Evolutionary conservation across 106 monocot genomes (phyloP).

Genomic region (Xerophyta viscosa): DNA sequence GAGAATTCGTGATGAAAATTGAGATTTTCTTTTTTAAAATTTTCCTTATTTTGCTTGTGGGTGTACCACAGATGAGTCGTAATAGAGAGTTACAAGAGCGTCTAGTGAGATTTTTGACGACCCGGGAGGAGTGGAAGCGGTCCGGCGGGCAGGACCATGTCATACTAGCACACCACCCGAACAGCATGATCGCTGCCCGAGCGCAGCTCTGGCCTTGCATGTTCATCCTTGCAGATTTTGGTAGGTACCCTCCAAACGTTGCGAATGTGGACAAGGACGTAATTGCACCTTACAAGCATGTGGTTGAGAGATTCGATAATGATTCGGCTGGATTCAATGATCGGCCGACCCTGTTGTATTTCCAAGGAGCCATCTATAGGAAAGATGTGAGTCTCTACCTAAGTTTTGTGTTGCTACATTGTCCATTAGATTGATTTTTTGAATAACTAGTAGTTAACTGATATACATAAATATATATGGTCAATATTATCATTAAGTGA

Average conservation of each 20-base stretch:
- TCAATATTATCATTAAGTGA: no score
- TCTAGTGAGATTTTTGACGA: constrained; percentile 36
- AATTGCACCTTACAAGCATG: constrained; percentile 76
- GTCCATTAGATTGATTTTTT: no score
- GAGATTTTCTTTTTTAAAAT: neutral
- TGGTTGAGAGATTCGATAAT: constrained; percentile 36
- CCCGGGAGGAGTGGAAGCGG: constrained; percentile 57
- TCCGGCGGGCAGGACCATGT: constrained; percentile 63
- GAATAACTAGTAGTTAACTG: no score
- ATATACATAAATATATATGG: no score
- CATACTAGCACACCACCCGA: constrained; percentile 74
- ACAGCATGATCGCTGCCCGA: constrained; percentile 72
- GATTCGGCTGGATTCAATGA: constrained; percentile 55
- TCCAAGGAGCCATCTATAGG: constrained; percentile 78
- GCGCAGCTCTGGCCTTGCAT: constrained; percentile 43
- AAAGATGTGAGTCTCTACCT: constrained; percentile 76
- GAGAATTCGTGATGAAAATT: no score
- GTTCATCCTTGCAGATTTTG: constrained; percentile 79
- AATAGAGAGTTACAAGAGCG: constrained; percentile 52
- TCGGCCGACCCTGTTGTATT: constrained; percentile 58
- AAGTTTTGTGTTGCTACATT: neutral
- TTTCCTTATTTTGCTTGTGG: neutral
- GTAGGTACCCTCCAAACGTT: constrained; percentile 53
- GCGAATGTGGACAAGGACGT: constrained; percentile 82
- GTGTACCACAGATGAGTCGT: neutral